A percentile compares a stretch with the other conserved stretches of the same genome.
Conservation (phyloP, 352 stramenopile species). For the Pythium aristosporum region DNA sequence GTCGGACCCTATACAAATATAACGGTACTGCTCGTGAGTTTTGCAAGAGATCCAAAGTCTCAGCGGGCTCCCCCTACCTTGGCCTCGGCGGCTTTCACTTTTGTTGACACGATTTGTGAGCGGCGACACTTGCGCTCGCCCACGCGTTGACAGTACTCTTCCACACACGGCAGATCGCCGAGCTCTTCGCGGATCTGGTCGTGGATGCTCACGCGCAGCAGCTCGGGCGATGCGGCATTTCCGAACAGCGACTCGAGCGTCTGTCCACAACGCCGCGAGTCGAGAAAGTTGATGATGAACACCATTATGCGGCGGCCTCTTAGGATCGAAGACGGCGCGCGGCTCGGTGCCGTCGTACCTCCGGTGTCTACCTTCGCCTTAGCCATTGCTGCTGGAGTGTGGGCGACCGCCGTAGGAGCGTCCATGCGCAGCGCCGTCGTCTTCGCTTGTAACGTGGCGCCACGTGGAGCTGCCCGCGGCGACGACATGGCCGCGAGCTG, state of each 20-base stretch:
- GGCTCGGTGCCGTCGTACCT: conserved; percentile 46
- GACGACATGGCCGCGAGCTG: not conserved
- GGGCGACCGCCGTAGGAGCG: conserved; percentile 39
- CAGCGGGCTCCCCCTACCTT: conserved; percentile 32
- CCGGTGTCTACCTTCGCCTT: no score
- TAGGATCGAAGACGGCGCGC: conserved; percentile 36
- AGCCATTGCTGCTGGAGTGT: no score
- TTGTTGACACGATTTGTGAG: conserved; percentile 54
- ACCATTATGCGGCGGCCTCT: conserved; percentile 57
- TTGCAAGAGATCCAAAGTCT: conserved; percentile 14
- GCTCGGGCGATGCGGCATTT: conserved; percentile 50
- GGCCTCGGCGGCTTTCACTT: conserved; percentile 30
- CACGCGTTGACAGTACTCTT: conserved; percentile 63
- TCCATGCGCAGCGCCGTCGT: not conserved
- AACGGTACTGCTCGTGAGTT: conserved; percentile 45
- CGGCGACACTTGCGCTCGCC: conserved; percentile 55
- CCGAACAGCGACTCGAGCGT: conserved; percentile 72
- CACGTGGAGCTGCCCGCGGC: not conserved
- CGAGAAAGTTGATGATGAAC: conserved; percentile 71
- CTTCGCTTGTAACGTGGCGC: conserved; percentile 28
- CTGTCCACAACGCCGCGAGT: conserved; percentile 69
- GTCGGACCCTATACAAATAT: not conserved
- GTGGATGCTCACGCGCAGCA: conserved; percentile 56
- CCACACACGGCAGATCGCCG: conserved; percentile 55
- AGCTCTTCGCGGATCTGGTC: conserved; percentile 64